These are phyloP conservation scores for Lodderomyces margitis DNA, from an alignment of 1,139 yeast species.

Conservation along the genomic window DNA sequence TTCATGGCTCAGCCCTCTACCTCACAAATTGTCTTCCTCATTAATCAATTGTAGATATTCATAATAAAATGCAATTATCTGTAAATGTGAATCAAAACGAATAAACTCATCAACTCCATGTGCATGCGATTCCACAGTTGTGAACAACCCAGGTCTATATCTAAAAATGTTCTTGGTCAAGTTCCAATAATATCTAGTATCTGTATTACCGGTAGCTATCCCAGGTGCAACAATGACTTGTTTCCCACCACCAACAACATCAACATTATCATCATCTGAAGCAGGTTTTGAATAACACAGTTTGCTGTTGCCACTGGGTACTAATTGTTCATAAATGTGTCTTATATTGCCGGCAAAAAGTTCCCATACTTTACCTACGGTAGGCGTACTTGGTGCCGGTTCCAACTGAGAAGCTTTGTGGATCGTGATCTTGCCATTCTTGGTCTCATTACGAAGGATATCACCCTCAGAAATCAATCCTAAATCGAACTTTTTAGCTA, in stretches of 20 bases:
- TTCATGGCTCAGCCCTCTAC: neutral
- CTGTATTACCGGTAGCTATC: slow-evolving; percentile 35
- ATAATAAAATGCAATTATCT: slow-evolving; percentile 46
- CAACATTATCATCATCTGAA: slow-evolving; percentile 19
- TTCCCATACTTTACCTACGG: slow-evolving; percentile 48
- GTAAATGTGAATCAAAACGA: slow-evolving; percentile 25
- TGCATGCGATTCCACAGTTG: slow-evolving; percentile 18
- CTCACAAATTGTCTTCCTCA: slow-evolving; percentile 2
- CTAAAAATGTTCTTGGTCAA: slow-evolving; percentile 27
- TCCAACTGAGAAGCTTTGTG: slow-evolving; percentile 32
- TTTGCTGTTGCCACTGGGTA: neutral
- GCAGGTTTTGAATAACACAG: slow-evolving; percentile 17
- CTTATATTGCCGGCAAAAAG: slow-evolving; percentile 53
- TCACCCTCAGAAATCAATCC: slow-evolving; percentile 41
- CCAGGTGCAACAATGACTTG: slow-evolving; percentile 28
- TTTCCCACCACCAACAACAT: slow-evolving; percentile 6
- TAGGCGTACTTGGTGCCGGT: slow-evolving; percentile 58
- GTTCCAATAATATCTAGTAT: slow-evolving; percentile 36
- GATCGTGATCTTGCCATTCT: slow-evolving; percentile 43
- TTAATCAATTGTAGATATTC: slow-evolving; percentile 27
- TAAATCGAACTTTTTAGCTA: slow-evolving; percentile 27
- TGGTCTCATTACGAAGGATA: slow-evolving; percentile 23
- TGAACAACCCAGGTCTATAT: slow-evolving; percentile 32
- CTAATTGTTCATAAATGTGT: slow-evolving; percentile 49
- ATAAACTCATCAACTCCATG: slow-evolving; percentile 39